Percentiles rank a stretch among this genome's conserved stretches.
Conservation (phyloP, 192 early-diverging fungal species). For the Umbelopsis ramanniana region DNA sequence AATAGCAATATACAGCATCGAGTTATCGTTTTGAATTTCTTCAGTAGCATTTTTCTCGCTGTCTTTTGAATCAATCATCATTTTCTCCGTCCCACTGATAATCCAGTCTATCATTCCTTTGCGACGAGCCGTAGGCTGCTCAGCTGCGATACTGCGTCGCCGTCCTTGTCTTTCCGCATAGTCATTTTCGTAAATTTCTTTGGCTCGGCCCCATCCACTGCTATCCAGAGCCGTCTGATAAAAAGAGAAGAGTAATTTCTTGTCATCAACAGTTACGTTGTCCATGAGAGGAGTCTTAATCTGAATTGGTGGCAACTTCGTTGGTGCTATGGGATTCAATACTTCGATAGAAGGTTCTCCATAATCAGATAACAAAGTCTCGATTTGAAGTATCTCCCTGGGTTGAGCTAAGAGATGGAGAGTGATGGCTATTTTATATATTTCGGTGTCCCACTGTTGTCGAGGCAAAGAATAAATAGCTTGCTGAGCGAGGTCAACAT, state of each 20-base stretch:
- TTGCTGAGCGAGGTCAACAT: conserved; percentile 23
- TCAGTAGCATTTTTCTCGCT: neutral
- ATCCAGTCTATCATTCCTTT: conserved; percentile 8
- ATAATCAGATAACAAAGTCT: conserved; percentile 26
- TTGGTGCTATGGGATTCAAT: conserved; percentile 23
- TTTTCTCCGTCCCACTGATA: neutral
- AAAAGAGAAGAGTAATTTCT: conserved; percentile 26
- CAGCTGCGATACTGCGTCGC: neutral
- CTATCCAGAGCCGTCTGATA: conserved; percentile 23
- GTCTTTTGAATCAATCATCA: neutral
- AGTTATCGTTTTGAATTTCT: conserved; percentile 26
- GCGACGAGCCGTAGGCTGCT: neutral
- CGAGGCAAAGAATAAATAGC: conserved; percentile 32
- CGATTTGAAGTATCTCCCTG: conserved; percentile 19
- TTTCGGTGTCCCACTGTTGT: conserved; percentile 28
- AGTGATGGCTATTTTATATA: conserved; percentile 25
- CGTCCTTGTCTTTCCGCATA: conserved; percentile 3
- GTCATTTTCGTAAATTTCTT: conserved; percentile 5
- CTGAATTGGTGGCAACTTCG: conserved; percentile 1
- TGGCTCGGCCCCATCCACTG: conserved; percentile 18
- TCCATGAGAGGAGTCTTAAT: conserved; percentile 32
- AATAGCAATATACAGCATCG: conserved; percentile 27
- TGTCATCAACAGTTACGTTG: conserved; percentile 24
- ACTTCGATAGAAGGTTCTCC: conserved; percentile 28
- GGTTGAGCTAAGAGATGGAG: conserved; percentile 29